These are phyloP conservation scores for Talaromyces verruculosus DNA, from an alignment of 2,329 filamentous ascomycete species.

Conservation along the genomic window DNA sequence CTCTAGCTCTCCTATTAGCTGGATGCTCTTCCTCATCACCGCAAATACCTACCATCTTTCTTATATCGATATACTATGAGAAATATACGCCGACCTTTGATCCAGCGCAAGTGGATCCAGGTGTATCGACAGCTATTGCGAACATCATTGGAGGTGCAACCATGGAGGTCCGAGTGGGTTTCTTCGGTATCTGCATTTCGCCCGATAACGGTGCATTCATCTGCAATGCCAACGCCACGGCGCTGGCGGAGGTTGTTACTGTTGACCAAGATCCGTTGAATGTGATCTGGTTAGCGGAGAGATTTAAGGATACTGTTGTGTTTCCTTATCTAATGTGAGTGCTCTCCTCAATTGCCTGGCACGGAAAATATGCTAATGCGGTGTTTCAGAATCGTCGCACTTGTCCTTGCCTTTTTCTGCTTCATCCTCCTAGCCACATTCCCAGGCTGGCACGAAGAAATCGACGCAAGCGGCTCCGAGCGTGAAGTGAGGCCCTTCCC, in stretches of 20 bases:
- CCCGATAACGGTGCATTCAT: conserved; percentile 87
- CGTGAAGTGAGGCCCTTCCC: conserved; percentile 93
- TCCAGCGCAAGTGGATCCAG: conserved; percentile 86
- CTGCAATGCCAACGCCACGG: conserved; percentile 95
- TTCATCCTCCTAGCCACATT: conserved; percentile 94
- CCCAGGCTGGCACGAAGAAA: conserved; percentile 94
- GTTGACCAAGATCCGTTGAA: conserved; percentile 95
- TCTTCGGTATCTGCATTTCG: conserved; percentile 96
- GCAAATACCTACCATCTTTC: conserved; percentile 91
- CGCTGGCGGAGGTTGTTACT: conserved; percentile 81
- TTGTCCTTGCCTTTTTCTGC: conserved; percentile 95
- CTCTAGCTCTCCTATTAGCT: conserved; percentile 78
- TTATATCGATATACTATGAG: conserved; percentile 97
- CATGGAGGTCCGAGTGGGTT: conserved; percentile 89
- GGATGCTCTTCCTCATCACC: conserved; percentile 97
- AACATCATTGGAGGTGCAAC: conserved; percentile 85
- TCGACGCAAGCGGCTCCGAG: conserved; percentile 75
- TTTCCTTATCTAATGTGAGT: conserved; percentile 93
- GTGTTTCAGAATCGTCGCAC: conserved; percentile 77
- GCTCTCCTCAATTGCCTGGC: background rate
- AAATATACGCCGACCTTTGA: conserved; percentile 78
- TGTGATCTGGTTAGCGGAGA: conserved; percentile 91
- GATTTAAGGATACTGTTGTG: conserved; percentile 98
- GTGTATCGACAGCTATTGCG: conserved; percentile 77
- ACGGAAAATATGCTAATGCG: conserved; percentile 20